Conservation (phyloP, 495 filamentous ascomycete species). For the Aspergillus haitiensis region DNA sequence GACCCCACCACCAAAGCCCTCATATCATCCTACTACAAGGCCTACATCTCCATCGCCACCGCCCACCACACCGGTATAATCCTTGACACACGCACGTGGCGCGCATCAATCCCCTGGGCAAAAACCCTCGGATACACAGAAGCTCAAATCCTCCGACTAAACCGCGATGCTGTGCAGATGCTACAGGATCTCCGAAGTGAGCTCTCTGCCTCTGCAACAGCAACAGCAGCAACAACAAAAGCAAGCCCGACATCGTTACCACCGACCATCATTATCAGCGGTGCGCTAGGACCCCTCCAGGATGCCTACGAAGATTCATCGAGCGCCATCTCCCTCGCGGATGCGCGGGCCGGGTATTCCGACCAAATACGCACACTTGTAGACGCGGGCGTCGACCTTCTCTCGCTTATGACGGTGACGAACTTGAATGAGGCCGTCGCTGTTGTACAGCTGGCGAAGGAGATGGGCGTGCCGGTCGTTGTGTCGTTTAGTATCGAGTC, state of each 20-base stretch:
- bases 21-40: conserved; percentile 6
- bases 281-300: neutral
- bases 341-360: neutral
- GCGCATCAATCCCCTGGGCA: conserved; percentile 7
- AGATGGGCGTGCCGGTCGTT: neutral
- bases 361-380: neutral
- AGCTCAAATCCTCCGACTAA: conserved; percentile 2
- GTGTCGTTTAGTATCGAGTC: neutral
- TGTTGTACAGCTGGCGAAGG: neutral
- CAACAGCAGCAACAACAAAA: too few relatives aligned
- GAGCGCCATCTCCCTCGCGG: too few relatives aligned
- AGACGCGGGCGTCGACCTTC: conserved; percentile 7
- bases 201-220: too few relatives aligned
- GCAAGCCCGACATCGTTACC: too few relatives aligned
- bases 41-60: conserved; percentile 10
- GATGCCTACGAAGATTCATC: too few relatives aligned
- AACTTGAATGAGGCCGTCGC: conserved; percentile 7
- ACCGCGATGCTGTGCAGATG: neutral
- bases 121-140: neutral
- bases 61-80: conserved; percentile 7
- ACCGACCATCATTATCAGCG: neutral
- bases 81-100: conserved; percentile 13
- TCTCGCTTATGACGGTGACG: conserved; percentile 6
- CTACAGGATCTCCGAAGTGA: neutral
- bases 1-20: neutral